Evolutionary conservation across 352 stramenopile genomes (phyloP), one percentile per base, ranked within the genome.

Genomic region (Elongisporangium anandrum): DNA sequence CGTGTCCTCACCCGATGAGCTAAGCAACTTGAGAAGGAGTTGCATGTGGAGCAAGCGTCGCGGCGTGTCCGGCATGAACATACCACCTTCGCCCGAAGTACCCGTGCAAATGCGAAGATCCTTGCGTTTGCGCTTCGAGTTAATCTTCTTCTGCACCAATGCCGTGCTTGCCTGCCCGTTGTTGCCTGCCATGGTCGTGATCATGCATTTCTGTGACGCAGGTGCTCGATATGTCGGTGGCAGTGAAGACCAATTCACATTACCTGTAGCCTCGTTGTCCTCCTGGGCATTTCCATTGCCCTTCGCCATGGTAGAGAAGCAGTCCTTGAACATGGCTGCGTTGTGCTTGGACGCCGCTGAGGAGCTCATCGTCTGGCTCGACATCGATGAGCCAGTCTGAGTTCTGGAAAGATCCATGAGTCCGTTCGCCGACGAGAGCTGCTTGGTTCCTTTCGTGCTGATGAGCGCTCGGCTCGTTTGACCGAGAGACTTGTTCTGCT

Each of bases 61-160:
- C 16, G 85, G 85, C 1, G 85, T 92, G 24, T 92, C 82, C 0
- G 85, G 85, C 49, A 94, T 64, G 61, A 87, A 92, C 70, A 94
- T 91, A 38, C 81, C 81, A 6, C 63, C 68, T 15, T 61, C 55
- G 8, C 66, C 69, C 7, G 62, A 55, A 12, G 60, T 68, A 2
- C 70, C 75, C 4, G 85, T 94, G 61, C 79, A 92, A 26, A 92
- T 90, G 51, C 82, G 80, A 21, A 94, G 64, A 57, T 94, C 85
- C 70, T 94, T 92, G 34, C 85, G 82, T 60, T 94, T 94, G 53
- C 85, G 79, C 64, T 94, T 94, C 19, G 73, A 75, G 34, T 72
- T 84, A 50, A 59, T 56, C 52, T 92, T 91, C 61, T 92, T 92
- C 15, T 54, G 45, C 9, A 20, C 21, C 24, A 60, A 17, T 5